Evolutionary conservation across 2,329 filamentous ascomycete species (phyloP).

Genomic region (Hypoxylon sp.): DNA sequence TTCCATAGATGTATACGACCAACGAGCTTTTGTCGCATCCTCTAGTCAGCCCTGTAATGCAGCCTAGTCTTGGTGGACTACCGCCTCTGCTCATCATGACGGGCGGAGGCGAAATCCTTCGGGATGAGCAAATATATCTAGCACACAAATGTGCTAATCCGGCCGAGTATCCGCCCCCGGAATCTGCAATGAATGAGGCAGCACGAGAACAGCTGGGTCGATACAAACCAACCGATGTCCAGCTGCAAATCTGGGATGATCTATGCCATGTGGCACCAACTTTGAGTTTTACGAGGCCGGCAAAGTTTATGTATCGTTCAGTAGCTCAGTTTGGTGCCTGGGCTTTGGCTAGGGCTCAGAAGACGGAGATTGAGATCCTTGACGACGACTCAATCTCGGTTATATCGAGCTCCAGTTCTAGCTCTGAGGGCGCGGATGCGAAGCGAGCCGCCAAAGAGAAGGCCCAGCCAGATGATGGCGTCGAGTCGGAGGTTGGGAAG

Average conservation of each 20-base stretch:
- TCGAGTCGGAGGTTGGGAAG: constrained; percentile 70
- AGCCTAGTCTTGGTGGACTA: constrained; percentile 87
- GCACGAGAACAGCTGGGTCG: constrained; percentile 67
- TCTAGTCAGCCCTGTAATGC: constrained; percentile 86
- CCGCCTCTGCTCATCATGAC: constrained; percentile 87
- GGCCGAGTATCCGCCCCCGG: constrained; percentile 73
- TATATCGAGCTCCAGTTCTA: constrained; percentile 74
- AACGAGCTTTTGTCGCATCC: constrained; percentile 89
- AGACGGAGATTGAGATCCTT: constrained; percentile 79
- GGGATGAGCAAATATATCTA: constrained; percentile 94
- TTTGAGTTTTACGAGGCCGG: constrained; percentile 93
- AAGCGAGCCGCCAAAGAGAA: constrained; percentile 39
- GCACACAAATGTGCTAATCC: constrained; percentile 95
- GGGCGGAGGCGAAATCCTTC: constrained; percentile 86
- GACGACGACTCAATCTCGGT: constrained; percentile 81
- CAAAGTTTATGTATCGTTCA: constrained; percentile 94
- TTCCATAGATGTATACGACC: constrained; percentile 70
- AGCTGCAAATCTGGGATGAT: constrained; percentile 96
- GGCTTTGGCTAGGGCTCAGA: constrained; percentile 84
- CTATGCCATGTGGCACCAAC: constrained; percentile 92
- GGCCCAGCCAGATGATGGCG: constrained; percentile 7
- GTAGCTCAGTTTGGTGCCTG: constrained; percentile 94
- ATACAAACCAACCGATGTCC: constrained; percentile 87
- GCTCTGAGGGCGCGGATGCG: constrained; percentile 48
- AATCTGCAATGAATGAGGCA: constrained; percentile 68